These are phyloP conservation scores for Priceomyces fermenticarens DNA, from an alignment of 805 yeast species.

Conservation along the genomic window DNA sequence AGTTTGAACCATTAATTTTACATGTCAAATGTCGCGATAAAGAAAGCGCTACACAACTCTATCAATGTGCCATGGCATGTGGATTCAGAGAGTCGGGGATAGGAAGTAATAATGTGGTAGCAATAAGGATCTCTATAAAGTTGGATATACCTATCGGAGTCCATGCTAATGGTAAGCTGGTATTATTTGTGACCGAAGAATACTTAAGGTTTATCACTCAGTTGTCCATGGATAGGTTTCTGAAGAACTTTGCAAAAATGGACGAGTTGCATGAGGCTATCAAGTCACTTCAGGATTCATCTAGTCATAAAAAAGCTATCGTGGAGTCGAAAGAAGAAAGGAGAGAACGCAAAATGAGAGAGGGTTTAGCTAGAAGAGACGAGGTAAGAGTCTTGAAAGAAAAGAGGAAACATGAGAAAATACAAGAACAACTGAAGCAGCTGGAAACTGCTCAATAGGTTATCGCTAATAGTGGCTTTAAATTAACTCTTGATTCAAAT, in stretches of 20 bases:
- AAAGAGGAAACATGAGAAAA: conserved; percentile 5
- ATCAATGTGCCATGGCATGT: conserved; percentile 72
- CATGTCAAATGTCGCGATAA: conserved; percentile 76
- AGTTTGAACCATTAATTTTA: conserved; percentile 81
- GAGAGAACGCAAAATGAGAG: conserved; percentile 49
- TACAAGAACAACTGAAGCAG: background rate
- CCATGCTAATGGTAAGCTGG: conserved; percentile 25
- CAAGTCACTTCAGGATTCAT: conserved; percentile 10
- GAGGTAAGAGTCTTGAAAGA: conserved; percentile 28
- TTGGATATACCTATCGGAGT: conserved; percentile 77
- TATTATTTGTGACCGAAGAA: conserved; percentile 46
- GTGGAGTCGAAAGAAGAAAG: conserved; percentile 51
- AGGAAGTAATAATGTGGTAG: conserved; percentile 75
- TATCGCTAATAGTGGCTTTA: too few relatives aligned
- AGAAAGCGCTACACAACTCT: conserved; percentile 56
- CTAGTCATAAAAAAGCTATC: background rate
- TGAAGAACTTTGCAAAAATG: conserved; percentile 61
- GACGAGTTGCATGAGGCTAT: conserved; percentile 45
- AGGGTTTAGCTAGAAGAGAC: conserved; percentile 43
- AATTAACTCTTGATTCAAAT: background rate
- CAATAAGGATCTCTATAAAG: conserved; percentile 69
- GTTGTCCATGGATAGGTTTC: conserved; percentile 60
- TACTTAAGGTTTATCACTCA: conserved; percentile 53
- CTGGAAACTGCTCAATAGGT: background rate
- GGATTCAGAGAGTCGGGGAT: conserved; percentile 89